Percentiles rank a stretch among this genome's conserved stretches.
phyloP scores from a whole-genome alignment of 441 rosid species.

The Gossypium aridum region DNA sequence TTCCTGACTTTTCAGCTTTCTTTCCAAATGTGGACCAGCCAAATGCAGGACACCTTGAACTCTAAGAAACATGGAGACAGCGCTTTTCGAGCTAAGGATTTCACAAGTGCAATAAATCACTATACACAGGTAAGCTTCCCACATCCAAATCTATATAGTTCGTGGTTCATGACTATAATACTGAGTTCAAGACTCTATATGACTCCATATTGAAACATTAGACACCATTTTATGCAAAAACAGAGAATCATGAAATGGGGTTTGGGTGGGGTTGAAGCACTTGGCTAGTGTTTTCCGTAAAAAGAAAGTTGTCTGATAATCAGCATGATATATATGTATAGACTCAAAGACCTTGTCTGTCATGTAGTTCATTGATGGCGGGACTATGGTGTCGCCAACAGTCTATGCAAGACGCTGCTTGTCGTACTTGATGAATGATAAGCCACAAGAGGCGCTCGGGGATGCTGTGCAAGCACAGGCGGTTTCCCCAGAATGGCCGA shows the following conservation, averaged over 20 bases:
- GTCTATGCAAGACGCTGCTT: constrained; percentile 68
- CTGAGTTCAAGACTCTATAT: neutral
- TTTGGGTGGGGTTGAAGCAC: neutral
- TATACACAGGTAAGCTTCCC: constrained; percentile 46
- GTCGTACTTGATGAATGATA: constrained; percentile 52
- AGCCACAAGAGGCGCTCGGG: constrained; percentile 52
- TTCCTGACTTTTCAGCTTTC: constrained; percentile 44
- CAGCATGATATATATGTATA: neutral
- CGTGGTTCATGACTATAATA: neutral
- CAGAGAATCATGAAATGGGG: neutral
- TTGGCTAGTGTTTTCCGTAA: neutral
- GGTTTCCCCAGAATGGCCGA: constrained; percentile 63
- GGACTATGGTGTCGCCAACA: constrained; percentile 72
- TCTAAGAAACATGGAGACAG: constrained; percentile 65
- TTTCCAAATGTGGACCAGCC: constrained; percentile 75
- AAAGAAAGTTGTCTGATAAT: neutral
- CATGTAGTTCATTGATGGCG: constrained; percentile 61
- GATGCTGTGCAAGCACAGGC: constrained; percentile 65
- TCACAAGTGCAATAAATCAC: constrained; percentile 44
- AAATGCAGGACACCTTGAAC: constrained; percentile 66
- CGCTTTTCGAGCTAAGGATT: constrained; percentile 68
- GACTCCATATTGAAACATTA: neutral
- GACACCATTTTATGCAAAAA: neutral
- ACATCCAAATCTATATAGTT: neutral
- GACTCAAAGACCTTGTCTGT: neutral